Base-by-base conservation (phyloP, 2,329 filamentous ascomycete genomes). In the Aspergillus sp. region DNA sequence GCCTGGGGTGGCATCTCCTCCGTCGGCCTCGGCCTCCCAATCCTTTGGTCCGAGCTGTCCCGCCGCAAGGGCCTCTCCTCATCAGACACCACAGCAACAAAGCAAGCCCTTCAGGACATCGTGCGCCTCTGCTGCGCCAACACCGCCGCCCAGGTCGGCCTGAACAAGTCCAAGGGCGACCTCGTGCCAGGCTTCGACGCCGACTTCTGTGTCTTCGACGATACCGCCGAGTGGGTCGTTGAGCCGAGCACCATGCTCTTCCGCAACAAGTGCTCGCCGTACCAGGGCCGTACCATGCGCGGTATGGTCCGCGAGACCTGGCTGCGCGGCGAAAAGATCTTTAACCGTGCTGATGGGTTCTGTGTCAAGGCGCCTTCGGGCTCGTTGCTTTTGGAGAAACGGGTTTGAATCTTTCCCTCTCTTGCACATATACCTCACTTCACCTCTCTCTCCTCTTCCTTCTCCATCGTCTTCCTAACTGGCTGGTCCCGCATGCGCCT, bases 1-100 rank as follows among this genome's bases (percentile, higher is more conserved):
- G 93, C 93, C 1, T 99, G 95, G 95, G 95, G 95, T 54, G 95
- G 95, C 14, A 96, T 99, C 69, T 93, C 90, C 4, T 95, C 90
- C 4, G 93, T 99, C 17, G 95, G 95, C 0, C 84, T 99, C 1
- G 95, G 95, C 0, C 82, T 99, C 4, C 91, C 91, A 4, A 96
- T 99, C 63, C 82, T 99, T 6, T 89, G 93, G 86, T 93, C 91
- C 0, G 87, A 91, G 45, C 83, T 90, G 33, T 80, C 82, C 70
- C 82, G 85, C 62, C 83, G 90, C 41, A 78, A 84, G 44, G 76
- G 82, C 33, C 62, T 75, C 49, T 69, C 67, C 7, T 73, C 79
- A 8, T 72, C 73, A 37, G 67, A 68, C 37, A 62, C 71, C 46
- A 58, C 76, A 77, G 64, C 75, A 70, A 63, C 75, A 71, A 50